Conservation (phyloP, 495 filamentous ascomycete species). For the Neurospora pannonica region DNA sequence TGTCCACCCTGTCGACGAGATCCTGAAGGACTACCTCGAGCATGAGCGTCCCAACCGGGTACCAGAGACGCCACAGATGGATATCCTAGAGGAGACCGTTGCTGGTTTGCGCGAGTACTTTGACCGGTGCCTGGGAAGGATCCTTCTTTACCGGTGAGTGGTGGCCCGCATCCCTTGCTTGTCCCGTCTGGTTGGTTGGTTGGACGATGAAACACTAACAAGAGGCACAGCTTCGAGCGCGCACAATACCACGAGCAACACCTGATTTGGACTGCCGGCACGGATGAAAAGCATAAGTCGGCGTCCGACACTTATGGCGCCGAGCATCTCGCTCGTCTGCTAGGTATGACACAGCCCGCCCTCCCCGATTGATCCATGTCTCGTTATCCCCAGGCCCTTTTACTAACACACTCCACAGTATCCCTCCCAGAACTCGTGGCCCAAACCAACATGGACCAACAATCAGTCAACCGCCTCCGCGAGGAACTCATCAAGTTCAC, state of each 20-base stretch:
- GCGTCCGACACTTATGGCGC: constrained; percentile 77
- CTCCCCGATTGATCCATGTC: not conserved
- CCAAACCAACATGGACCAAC: constrained; percentile 94
- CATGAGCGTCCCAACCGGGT: constrained; percentile 59
- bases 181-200: not conserved
- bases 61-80: constrained; percentile 55
- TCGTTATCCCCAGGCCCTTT: not conserved
- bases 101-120: constrained; percentile 85
- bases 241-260: constrained; percentile 69
- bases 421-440: constrained; percentile 87
- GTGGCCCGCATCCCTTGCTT: not conserved
- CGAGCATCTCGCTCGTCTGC: constrained; percentile 79
- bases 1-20: constrained; percentile 59
- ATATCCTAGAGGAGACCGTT: constrained; percentile 83
- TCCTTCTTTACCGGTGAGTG: constrained; percentile 70
- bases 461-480: constrained; percentile 74
- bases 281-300: constrained; percentile 55
- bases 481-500: constrained; percentile 80
- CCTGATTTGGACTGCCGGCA: constrained; percentile 47
- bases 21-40: constrained; percentile 68
- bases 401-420: constrained; percentile 42
- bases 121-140: constrained; percentile 71
- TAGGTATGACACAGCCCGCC: constrained; percentile 20
- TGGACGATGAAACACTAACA: not conserved
- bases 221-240: constrained; percentile 60